A percentile compares a stretch with the other conserved stretches of the same genome.
phyloP scores from a whole-genome alignment of 179 eudicot species.

The Drosera spatulata region DNA sequence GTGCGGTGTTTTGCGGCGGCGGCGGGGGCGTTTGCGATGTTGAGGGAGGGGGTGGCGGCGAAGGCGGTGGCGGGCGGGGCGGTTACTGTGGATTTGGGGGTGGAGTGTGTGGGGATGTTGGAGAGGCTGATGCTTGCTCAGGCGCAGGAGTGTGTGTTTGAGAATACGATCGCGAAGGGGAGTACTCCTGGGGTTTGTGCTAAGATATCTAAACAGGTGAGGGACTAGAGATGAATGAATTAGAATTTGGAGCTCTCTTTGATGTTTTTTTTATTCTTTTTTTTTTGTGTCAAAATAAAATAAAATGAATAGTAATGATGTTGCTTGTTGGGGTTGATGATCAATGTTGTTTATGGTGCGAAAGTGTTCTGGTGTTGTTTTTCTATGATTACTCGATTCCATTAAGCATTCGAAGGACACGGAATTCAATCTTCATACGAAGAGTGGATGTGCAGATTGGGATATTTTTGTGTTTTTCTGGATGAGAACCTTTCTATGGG shows the following conservation, averaged over 20 bases:
- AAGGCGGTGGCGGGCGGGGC: slow-evolving; percentile 70
- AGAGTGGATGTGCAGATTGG: too few relatives aligned
- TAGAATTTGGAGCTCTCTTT: neutral
- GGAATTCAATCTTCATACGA: too few relatives aligned
- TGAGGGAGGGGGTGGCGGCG: slow-evolving; percentile 70
- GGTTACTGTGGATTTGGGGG: slow-evolving; percentile 69
- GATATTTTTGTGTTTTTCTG: too few relatives aligned
- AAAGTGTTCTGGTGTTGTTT: too few relatives aligned
- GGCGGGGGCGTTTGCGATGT: slow-evolving; percentile 77
- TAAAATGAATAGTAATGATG: too few relatives aligned
- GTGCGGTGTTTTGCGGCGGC: slow-evolving; percentile 57
- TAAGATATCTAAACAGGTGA: slow-evolving; percentile 86
- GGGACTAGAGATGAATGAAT: neutral
- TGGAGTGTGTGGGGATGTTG: slow-evolving; percentile 94
- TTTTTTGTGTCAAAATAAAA: too few relatives aligned
- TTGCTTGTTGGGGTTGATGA: too few relatives aligned
- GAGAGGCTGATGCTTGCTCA: slow-evolving; percentile 97
- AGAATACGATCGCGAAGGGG: slow-evolving; percentile 74
- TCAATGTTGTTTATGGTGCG: too few relatives aligned
- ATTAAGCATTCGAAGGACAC: too few relatives aligned
- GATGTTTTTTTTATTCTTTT: neutral
- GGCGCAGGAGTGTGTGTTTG: slow-evolving; percentile 94
- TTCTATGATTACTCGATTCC: too few relatives aligned
- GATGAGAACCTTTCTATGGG: too few relatives aligned
- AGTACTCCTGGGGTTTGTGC: slow-evolving; percentile 87